Conservation (phyloP, 2,329 filamentous ascomycete genomes). For the Rhytidhysteron rufulum region DNA sequence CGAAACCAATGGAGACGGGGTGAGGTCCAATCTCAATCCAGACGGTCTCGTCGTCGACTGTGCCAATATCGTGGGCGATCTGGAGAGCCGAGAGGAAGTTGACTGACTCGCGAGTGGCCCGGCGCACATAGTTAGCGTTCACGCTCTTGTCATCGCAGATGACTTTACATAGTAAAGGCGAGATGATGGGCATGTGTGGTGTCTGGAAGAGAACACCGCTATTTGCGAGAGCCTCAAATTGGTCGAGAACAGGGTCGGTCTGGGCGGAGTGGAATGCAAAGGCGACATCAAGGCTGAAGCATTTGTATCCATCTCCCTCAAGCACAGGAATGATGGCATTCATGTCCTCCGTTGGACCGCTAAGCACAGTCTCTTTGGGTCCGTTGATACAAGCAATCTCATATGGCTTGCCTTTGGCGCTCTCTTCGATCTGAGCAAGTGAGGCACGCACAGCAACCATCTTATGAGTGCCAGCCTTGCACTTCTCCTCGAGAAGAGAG, state of each 20-base stretch:
- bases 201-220: constrained; percentile 19
- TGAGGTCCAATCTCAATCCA: constrained; percentile 48
- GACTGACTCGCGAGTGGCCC: constrained; percentile 12
- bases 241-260: constrained; percentile 42
- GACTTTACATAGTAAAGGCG: constrained; percentile 42
- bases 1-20: constrained; percentile 44
- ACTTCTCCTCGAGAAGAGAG: constrained; percentile 20
- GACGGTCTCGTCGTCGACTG: constrained; percentile 33
- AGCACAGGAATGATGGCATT: constrained; percentile 6
- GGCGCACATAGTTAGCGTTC: constrained; percentile 35
- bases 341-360: constrained; percentile 12
- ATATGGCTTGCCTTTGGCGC: neutral
- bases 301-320: constrained; percentile 6
- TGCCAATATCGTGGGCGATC: constrained; percentile 23
- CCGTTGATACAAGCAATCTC: constrained; percentile 22
- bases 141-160: constrained; percentile 34
- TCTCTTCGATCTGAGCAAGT: constrained; percentile 4
- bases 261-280: constrained; percentile 23
- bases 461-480: constrained; percentile 19
- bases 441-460: constrained; percentile 27
- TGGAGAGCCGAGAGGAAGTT: constrained; percentile 41
- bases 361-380: constrained; percentile 20
- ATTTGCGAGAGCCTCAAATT: constrained; percentile 33
- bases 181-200: constrained; percentile 38
- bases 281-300: constrained; percentile 12